phyloP scores from a whole-genome alignment of 2,329 filamentous ascomycete genomes.

The Claviceps maximensis region DNA sequence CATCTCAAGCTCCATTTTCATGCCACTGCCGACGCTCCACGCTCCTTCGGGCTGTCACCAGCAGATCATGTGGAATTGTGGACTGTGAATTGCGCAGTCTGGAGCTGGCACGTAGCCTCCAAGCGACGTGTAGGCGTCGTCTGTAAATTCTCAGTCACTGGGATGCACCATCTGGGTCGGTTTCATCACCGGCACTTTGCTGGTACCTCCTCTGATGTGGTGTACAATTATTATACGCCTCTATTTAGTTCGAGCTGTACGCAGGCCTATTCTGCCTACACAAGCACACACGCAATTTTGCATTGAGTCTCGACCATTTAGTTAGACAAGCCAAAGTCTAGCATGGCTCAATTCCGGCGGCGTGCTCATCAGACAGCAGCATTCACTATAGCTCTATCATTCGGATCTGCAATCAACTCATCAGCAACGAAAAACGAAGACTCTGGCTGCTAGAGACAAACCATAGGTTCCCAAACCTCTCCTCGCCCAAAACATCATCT shows the following conservation, averaged over 20 bases:
- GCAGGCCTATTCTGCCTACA: not conserved
- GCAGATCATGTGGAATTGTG: not conserved
- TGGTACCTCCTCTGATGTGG: not conserved
- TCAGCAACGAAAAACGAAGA: not conserved
- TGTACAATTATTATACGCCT: not conserved
- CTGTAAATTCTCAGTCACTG: not conserved
- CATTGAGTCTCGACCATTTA: not conserved
- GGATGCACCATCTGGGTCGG: not conserved
- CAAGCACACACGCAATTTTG: not conserved
- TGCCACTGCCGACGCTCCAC: not conserved
- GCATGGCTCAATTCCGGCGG: too few species aligned
- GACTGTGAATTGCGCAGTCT: too few species aligned
- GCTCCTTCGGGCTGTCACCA: too few species aligned
- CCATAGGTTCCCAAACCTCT: conserved; percentile 30
- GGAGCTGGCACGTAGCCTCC: not conserved
- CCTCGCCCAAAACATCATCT: conserved; percentile 44
- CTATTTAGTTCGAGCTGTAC: not conserved
- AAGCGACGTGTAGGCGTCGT: not conserved
- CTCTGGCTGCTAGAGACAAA: conserved; percentile 16
- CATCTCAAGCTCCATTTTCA: too few species aligned
- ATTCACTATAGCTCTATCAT: conserved; percentile 8
- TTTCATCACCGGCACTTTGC: not conserved
- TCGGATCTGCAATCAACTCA: conserved; percentile 9
- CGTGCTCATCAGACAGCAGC: not conserved
- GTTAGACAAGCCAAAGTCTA: not conserved